These are phyloP conservation scores for Apiotrichum veenhuisii DNA, from an alignment of 1,284 basidiomycete genomes.

Conservation along the genomic window DNA sequence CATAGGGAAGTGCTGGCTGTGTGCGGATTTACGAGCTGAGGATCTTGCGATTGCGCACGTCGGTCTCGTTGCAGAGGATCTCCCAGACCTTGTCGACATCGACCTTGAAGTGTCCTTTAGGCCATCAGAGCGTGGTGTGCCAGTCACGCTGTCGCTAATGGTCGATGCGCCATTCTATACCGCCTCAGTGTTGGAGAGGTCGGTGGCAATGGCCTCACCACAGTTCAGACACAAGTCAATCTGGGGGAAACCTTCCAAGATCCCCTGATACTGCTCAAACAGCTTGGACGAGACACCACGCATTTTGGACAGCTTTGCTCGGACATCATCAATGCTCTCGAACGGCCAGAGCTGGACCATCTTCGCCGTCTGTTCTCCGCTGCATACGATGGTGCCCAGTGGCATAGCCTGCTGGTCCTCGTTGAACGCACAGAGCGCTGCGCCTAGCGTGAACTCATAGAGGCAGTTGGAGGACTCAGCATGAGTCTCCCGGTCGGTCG, in stretches of 20 bases:
- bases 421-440: slow-evolving; percentile 83
- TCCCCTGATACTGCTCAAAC: slow-evolving; percentile 82
- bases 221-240: slow-evolving; percentile 85
- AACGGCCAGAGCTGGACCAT: slow-evolving; percentile 83
- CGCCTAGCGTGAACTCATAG: no score
- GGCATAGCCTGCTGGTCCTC: slow-evolving; percentile 65
- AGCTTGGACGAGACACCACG: slow-evolving; percentile 87
- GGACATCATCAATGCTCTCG: slow-evolving; percentile 69
- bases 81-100: slow-evolving; percentile 46
- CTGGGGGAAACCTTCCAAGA: slow-evolving; percentile 83
- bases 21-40: slow-evolving; percentile 57
- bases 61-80: slow-evolving; percentile 37
- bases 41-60: slow-evolving; percentile 40
- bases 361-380: slow-evolving; percentile 70
- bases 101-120: slow-evolving; percentile 48
- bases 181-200: slow-evolving; percentile 61
- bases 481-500: no score
- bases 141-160: slow-evolving; percentile 35
- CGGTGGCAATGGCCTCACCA: slow-evolving; percentile 77
- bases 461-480: no score
- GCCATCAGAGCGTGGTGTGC: slow-evolving; percentile 41
- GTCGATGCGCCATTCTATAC: slow-evolving; percentile 66
- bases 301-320: slow-evolving; percentile 74
- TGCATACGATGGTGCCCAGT: slow-evolving; percentile 86
- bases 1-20: slow-evolving; percentile 70